Evolutionary conservation across 306 rosid species (phyloP).

Genomic region (Glycine latifolia): DNA sequence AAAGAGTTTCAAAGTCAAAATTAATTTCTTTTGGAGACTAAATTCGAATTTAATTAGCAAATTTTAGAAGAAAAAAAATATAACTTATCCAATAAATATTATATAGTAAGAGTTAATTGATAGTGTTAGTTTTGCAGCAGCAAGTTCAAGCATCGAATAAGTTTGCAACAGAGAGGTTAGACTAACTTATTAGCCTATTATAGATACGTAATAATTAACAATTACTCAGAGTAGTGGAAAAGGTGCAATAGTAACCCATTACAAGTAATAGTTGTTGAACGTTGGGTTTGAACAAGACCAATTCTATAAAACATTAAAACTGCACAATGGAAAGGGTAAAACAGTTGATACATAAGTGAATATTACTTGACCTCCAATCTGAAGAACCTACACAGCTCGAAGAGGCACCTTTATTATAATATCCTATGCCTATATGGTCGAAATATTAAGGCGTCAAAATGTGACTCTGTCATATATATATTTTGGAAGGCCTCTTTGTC

Average conservation of each 20-base stretch:
- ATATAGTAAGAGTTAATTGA: no score
- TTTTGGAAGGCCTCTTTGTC: background rate
- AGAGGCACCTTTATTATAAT: slow-evolving; percentile 41
- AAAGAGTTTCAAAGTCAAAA: no score
- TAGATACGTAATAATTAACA: slow-evolving; percentile 1
- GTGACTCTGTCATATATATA: slow-evolving; percentile 12
- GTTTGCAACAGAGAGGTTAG: slow-evolving; percentile 37
- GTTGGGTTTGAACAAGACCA: slow-evolving; percentile 24
- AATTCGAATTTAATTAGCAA: no score
- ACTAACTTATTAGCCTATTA: slow-evolving; percentile 18
- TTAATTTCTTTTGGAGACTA: no score
- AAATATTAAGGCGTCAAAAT: slow-evolving; percentile 36
- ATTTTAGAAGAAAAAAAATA: no score
- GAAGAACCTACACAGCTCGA: slow-evolving; percentile 31
- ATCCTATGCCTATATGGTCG: slow-evolving; percentile 32
- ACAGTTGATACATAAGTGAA: background rate
- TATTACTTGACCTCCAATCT: slow-evolving; percentile 45
- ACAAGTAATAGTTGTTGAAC: slow-evolving; percentile 20
- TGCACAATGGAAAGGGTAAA: slow-evolving; percentile 35
- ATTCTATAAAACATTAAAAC: slow-evolving; percentile 11
- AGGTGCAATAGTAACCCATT: background rate
- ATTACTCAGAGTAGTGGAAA: background rate
- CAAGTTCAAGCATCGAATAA: background rate
- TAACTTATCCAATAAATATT: no score
- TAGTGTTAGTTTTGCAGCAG: background rate